phyloP scores from a whole-genome alignment of 2,329 filamentous ascomycete species.

The Aspergillus flavus region DNA sequence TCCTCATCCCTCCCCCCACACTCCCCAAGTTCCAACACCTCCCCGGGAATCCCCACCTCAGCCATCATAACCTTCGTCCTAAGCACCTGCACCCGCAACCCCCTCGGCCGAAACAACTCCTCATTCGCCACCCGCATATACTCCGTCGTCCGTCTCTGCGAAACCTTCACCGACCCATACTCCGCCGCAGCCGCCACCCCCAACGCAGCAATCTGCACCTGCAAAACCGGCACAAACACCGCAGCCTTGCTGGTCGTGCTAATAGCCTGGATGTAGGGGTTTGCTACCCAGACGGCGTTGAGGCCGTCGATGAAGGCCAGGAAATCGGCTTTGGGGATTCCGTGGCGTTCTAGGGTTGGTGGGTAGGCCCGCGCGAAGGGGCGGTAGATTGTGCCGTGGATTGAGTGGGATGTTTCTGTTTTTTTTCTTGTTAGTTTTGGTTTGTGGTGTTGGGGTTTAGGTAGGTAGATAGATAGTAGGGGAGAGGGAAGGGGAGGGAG shows the following conservation, averaged over 20 bases:
- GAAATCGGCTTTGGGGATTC: conserved; percentile 21
- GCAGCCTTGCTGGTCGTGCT: conserved; percentile 26
- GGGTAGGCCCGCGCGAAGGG: conserved; percentile 19
- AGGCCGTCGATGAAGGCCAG: conserved; percentile 41
- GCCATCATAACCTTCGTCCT: conserved; percentile 26
- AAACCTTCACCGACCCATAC: conserved; percentile 19
- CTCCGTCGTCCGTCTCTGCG: conserved; percentile 28
- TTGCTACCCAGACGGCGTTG: conserved; percentile 60
- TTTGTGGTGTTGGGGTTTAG: not conserved
- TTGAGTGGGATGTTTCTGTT: conserved; percentile 17
- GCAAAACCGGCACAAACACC: conserved; percentile 32
- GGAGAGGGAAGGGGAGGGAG: not conserved
- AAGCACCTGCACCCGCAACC: conserved; percentile 32
- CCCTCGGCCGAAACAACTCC: conserved; percentile 34
- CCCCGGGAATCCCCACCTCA: conserved; percentile 10
- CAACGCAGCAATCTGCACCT: conserved; percentile 24
- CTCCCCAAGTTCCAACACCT: conserved; percentile 7
- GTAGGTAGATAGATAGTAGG: not conserved
- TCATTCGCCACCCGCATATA: conserved; percentile 35
- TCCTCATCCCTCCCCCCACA: conserved; percentile 5
- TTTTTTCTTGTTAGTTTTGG: not conserved
- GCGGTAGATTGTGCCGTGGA: conserved; percentile 17
- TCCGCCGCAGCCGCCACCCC: conserved; percentile 15
- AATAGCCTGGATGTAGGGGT: conserved; percentile 35
- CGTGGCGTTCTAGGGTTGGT: conserved; percentile 1